These are phyloP conservation scores for Aphanocladium album DNA, from an alignment of 2,329 filamentous ascomycete species.

Conservation along the genomic window DNA sequence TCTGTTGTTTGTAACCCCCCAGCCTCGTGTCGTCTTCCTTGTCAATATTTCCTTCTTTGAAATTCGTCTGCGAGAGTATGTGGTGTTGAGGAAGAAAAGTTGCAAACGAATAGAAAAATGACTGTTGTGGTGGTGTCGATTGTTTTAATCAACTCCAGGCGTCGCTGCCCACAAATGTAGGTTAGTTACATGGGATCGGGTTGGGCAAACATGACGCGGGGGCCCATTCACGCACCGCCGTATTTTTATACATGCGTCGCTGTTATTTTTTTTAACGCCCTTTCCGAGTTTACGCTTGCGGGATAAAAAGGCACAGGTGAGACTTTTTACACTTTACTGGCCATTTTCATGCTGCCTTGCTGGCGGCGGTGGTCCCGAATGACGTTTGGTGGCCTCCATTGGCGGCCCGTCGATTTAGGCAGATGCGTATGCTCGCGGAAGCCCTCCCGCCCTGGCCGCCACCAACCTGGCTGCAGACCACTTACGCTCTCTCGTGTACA, in stretches of 20 bases:
- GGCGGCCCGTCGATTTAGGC: constrained; percentile 2
- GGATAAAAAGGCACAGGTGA: not conserved
- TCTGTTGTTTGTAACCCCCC: no score
- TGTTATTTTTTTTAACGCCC: not conserved
- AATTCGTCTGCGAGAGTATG: no score
- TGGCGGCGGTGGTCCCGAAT: not conserved
- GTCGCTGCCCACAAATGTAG: constrained; percentile 1
- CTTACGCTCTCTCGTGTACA: no score
- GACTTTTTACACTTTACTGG: not conserved
- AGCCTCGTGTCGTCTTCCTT: no score
- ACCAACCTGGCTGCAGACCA: no score
- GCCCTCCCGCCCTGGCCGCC: not conserved
- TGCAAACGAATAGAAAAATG: not conserved
- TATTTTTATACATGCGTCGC: not conserved
- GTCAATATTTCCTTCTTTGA: no score
- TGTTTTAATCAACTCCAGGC: no score
- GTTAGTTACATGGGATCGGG: not conserved
- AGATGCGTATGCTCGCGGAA: not conserved
- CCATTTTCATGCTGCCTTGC: not conserved
- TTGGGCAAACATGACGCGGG: no score
- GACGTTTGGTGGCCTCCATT: not conserved
- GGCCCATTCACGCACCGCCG: not conserved
- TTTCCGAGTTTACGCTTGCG: no score
- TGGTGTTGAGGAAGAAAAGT: no score
- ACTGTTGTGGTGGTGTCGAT: no score